Evolutionary conservation across 164 flowering plant species (phyloP).

Genomic region (Annona cherimola): DNA sequence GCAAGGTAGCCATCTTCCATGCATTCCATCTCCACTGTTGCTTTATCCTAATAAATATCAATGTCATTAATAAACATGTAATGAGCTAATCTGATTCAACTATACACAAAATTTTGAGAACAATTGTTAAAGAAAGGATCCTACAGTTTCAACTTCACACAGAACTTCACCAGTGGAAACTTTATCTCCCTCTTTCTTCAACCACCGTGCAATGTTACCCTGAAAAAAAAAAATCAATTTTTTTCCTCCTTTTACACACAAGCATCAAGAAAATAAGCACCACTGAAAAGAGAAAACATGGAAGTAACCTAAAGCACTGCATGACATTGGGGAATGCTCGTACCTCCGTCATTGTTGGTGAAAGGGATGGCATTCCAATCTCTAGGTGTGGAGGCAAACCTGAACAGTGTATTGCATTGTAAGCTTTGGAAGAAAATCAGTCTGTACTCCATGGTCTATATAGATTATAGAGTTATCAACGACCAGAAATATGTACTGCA

Average conservation of each 20-base stretch:
- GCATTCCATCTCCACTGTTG: conserved; percentile 98
- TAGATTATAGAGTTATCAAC: background rate
- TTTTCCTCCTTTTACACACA: background rate
- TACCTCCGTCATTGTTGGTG: conserved; percentile 98
- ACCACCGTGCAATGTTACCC: conserved; percentile 97
- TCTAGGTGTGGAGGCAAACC: conserved; percentile 95
- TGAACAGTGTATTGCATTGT: conserved; percentile 24
- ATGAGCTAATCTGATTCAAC: background rate
- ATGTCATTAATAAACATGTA: background rate
- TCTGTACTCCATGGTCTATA: background rate
- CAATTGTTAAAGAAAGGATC: conserved; percentile 14
- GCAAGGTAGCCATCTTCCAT: conserved; percentile 99
- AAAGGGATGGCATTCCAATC: conserved; percentile 98
- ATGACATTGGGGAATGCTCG: background rate
- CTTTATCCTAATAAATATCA: conserved; percentile 62
- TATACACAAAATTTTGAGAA: conserved; percentile 1
- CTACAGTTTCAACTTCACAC: conserved; percentile 97
- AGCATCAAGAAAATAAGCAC: background rate
- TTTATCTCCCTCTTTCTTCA: conserved; percentile 96
- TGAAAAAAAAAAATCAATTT: conserved; percentile 18
- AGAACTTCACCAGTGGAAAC: conserved; percentile 91
- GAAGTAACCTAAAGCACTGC: background rate
- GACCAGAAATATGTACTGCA: background rate
- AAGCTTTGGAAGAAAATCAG: background rate
- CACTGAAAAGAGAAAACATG: conserved; percentile 2